These are phyloP conservation scores for Cytospora piceae DNA, from an alignment of 2,329 filamentous ascomycete genomes.

Conservation along the genomic window DNA sequence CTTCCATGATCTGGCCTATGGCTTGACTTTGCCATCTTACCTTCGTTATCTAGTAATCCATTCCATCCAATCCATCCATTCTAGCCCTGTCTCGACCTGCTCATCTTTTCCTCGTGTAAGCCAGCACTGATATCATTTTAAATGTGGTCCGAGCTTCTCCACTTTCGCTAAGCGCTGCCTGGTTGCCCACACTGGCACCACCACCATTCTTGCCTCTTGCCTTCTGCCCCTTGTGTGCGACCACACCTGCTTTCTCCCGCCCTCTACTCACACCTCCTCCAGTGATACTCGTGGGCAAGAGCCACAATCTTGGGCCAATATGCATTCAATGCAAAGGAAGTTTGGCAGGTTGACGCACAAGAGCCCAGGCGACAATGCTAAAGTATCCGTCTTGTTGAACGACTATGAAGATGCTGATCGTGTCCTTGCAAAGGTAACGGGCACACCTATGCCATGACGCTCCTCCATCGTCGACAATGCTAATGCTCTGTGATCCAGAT, in stretches of 20 bases:
- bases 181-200: constrained; percentile 8
- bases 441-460: not conserved
- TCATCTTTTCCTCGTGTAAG: not conserved
- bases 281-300: constrained; percentile 23
- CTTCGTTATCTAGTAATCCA: no score
- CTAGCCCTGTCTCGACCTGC: constrained; percentile 10
- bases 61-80: not conserved
- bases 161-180: constrained; percentile 10
- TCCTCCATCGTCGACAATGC: not conserved
- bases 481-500: constrained; percentile 54
- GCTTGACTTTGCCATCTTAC: not conserved
- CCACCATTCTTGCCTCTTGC: not conserved
- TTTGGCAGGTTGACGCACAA: constrained; percentile 73
- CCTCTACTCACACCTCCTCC: not conserved
- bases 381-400: constrained; percentile 73
- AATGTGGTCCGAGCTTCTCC: constrained; percentile 19
- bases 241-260: not conserved
- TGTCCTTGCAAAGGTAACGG: constrained; percentile 68
- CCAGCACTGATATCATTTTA: constrained; percentile 19
- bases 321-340: constrained; percentile 75
- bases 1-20: constrained; percentile 3
- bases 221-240: not conserved
- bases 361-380: constrained; percentile 73
- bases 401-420: constrained; percentile 82
- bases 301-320: constrained; percentile 41